Evolutionary conservation across 176 grass and related monocot species (phyloP), one percentile per base, ranked within the genome.

Genomic region (Chloris gayana): DNA sequence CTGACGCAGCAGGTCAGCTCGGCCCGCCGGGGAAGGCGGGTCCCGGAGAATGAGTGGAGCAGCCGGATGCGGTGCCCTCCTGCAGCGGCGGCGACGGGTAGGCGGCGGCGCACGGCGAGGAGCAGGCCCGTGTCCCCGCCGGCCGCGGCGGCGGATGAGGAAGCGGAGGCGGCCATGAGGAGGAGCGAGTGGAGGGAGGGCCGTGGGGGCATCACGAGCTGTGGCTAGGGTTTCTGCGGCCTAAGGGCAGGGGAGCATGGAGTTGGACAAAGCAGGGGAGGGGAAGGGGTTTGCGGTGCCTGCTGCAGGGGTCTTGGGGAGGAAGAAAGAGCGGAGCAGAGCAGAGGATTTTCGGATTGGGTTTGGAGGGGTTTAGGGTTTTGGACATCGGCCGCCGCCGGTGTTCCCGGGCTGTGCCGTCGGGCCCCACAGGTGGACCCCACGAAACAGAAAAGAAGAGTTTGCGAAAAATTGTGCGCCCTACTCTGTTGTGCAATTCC

Each of bases 131-230:
- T n/a, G 71, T 46, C 71, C 71, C 82, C 76, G 64, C 63, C 46
- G 71, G 22, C 76, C 6, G 75, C 62, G 22, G 76, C 76, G 42
- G 76, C 60, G 19, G 75, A 27, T 15, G 86, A n/a, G 26, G 83
- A 38, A 14, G 85, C n/a, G 56, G 82, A 57, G 77, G 87, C 71
- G 59, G 78, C 87, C 73, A 82, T 89, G 67, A 82, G 60, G 67
- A 85, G 83, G 31, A 89, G 78, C 47, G 88, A 77, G 14, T 85
- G 78, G 73, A 82, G 83, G 7, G 87, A 89, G 24, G 78, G 83
- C 45, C 83, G 83, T 72, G 83, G 83, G 22, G 88, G 83, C 87
- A 89, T 89, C 78, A 51, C 82, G 61, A 18, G 29, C 2, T 22
- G 17, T 18, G 9, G 41, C 17, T 74, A 75, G 54, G 87, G 70